These are phyloP conservation scores for Viola odorata DNA, from an alignment of 345 rosid genomes.

Conservation along the genomic window DNA sequence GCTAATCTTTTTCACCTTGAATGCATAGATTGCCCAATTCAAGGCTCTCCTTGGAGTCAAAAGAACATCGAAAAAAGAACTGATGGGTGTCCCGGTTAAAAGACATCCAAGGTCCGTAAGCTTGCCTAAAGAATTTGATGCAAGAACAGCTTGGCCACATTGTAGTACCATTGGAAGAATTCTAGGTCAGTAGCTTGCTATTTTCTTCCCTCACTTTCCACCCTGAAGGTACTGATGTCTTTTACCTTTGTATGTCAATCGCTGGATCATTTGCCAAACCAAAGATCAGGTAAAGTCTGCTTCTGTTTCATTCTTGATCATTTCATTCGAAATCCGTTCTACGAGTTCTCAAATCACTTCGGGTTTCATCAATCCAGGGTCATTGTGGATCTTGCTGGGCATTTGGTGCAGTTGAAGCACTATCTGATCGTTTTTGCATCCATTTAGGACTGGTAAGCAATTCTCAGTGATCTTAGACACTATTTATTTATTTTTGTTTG, in stretches of 20 bases:
- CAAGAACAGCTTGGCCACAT: conserved; percentile 79
- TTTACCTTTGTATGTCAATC: conserved; percentile 21
- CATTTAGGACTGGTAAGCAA: conserved; percentile 61
- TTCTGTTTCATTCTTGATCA: neutral
- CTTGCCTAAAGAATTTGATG: conserved; percentile 71
- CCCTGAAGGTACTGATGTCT: conserved; percentile 30
- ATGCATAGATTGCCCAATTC: conserved; percentile 69
- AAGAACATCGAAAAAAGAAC: conserved; percentile 48
- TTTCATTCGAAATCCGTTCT: conserved; percentile 3
- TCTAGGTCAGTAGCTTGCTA: conserved; percentile 45
- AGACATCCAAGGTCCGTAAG: conserved; percentile 59
- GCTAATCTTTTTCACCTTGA: neutral
- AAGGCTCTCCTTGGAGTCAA: conserved; percentile 80
- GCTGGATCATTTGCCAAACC: conserved; percentile 25
- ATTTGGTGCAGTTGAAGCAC: conserved; percentile 90
- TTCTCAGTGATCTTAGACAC: neutral
- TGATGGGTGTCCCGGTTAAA: conserved; percentile 52
- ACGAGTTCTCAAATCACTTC: neutral
- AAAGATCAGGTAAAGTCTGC: conserved; percentile 70
- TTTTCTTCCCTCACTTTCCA: neutral
- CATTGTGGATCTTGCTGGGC: conserved; percentile 99
- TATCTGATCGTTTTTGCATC: conserved; percentile 96
- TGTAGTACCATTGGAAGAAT: conserved; percentile 76
- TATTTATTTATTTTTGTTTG: no score
- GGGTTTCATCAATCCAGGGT: conserved; percentile 53